Conservation (phyloP, 1,139 yeast species). For the Spencermartinsiella ligniputridi region DNA sequence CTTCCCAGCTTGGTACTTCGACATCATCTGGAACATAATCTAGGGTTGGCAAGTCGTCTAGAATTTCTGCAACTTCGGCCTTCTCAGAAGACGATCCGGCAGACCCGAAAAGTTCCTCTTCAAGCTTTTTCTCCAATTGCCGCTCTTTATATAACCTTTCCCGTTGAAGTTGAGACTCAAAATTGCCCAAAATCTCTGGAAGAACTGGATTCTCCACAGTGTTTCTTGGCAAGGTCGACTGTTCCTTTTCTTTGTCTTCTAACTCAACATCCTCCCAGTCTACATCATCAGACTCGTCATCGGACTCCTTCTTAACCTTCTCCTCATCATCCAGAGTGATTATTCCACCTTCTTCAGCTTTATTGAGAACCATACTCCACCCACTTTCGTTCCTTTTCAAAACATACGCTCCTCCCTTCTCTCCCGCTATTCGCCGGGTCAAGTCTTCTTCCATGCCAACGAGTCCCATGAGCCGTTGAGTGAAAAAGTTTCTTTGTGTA, state of each 20-base stretch:
- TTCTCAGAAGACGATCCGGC: constrained; percentile 1
- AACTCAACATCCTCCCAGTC: constrained; percentile 13
- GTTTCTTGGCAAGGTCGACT: neutral
- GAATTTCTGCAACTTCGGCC: neutral
- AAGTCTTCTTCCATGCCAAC: constrained; percentile 73
- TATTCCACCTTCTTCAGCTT: constrained; percentile 34
- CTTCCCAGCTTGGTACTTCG: too few relatives aligned
- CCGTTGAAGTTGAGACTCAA: constrained; percentile 26
- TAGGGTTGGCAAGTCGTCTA: neutral
- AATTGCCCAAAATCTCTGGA: constrained; percentile 24
- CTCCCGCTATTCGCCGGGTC: constrained; percentile 74
- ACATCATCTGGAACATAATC: neutral
- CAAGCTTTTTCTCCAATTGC: constrained; percentile 10
- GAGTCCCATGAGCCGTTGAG: constrained; percentile 80
- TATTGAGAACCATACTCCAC: constrained; percentile 71
- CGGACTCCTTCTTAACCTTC: constrained; percentile 16
- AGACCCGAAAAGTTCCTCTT: constrained; percentile 12
- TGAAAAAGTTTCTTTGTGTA: constrained; percentile 81
- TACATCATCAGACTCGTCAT: constrained; percentile 12
- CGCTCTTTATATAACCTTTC: constrained; percentile 23
- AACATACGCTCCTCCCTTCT: constrained; percentile 70
- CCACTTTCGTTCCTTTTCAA: constrained; percentile 77
- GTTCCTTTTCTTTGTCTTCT: constrained; percentile 6
- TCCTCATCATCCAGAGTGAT: constrained; percentile 23
- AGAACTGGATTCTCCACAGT: neutral